Base-by-base conservation (phyloP, 1,284 basidiomycete species). In the Coniferiporia weirii region DNA sequence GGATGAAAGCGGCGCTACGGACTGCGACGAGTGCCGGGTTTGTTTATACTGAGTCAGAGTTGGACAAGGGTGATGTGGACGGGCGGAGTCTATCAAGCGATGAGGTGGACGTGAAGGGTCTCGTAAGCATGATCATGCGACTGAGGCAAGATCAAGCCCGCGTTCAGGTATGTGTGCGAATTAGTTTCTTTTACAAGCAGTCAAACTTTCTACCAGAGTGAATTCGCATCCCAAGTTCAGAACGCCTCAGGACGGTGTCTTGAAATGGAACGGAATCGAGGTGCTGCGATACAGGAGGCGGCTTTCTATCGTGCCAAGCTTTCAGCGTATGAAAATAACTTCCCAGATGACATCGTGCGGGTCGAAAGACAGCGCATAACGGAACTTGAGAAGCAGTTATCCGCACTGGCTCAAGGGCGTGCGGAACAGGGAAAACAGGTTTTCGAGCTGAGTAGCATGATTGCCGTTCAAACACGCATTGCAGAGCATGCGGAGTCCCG, bases 241-340 rank as follows among this genome's bases (percentile, higher is more conserved):
- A 76, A 80, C 45, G 85, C 88, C 5, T 93, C 93, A 5, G 88
- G 92, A 47, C 87, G 87, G 52, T 73, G 96, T 5, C 78, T 82
- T 13, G 92, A 95, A 63, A 87, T 91, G 1, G 93, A 98, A 64
- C 84, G 89, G 43, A 75, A 87, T 58, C 89, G 90, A 64, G 74
- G 80, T 4, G 87, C 84, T 52, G 96, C 97, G 1, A 73, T 93
- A 5, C 93, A 99, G 71, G 97, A 99, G 72, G 92, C 96, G 1
- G 93, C 95, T 1, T 99, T 92, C 75, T 98, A 95, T 72, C 93
- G 96, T 51, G 93, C 95, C 52, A 98, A 98, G 75, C 76, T 97
- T 10, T 81, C 86, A 3, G 94, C 96, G 0, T 75, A 93, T 60
- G 97, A 99, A 70, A 76, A 82, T 0, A 80, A 82, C 54, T 83